A percentile compares a stretch with the other conserved stretches of the same genome.
Conservation (phyloP, 2,329 filamentous ascomycete species). For the Neurospora crassa region DNA sequence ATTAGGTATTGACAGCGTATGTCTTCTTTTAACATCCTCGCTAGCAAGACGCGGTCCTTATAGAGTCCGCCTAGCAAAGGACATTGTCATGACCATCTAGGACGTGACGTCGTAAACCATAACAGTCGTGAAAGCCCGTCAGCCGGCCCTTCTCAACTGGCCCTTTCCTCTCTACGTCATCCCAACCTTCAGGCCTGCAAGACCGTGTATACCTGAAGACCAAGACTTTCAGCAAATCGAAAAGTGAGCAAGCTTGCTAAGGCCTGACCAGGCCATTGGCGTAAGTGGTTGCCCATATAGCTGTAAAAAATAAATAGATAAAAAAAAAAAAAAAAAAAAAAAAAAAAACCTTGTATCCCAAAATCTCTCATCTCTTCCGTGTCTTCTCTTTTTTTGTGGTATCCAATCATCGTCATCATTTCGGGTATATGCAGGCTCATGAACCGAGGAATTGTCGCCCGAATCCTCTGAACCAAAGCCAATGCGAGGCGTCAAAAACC, state of each 20-base stretch:
- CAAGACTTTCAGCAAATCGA: neutral
- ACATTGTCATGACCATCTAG: conserved; percentile 20
- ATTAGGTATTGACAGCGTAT: neutral
- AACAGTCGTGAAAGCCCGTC: conserved; percentile 19
- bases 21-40: neutral
- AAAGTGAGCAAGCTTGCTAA: conserved; percentile 2
- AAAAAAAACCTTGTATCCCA: conserved; percentile 10
- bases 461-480: conserved; percentile 2
- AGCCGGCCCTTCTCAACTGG: neutral
- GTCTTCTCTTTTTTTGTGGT: conserved; percentile 10
- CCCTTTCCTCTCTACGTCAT: neutral
- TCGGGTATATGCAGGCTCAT: conserved; percentile 8
- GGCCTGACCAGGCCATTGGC: conserved; percentile 9
- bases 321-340: too few species aligned
- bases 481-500: conserved; percentile 2
- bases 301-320: conserved; percentile 12
- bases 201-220: neutral
- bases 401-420: conserved; percentile 17
- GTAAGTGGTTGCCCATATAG: conserved; percentile 19
- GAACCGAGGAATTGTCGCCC: conserved; percentile 2
- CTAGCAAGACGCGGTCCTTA: neutral
- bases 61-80: conserved; percentile 8
- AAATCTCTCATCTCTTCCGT: conserved; percentile 16
- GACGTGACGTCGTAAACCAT: conserved; percentile 22
- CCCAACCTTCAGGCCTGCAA: neutral